Evolutionary conservation across 305 asterid genomes (phyloP).

Genomic region (Ajuga reptans): DNA sequence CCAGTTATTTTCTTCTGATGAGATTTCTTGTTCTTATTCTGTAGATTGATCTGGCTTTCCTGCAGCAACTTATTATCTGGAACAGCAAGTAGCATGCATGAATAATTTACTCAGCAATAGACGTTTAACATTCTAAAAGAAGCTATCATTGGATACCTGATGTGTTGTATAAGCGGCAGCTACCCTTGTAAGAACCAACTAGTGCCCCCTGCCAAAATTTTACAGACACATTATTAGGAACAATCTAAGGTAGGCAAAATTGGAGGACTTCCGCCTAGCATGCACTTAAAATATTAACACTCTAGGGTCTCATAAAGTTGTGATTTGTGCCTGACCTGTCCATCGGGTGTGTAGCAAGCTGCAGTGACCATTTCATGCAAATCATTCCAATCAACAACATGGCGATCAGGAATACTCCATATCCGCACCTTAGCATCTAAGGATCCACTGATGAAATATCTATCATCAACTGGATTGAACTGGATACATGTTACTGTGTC

Average conservation of each 20-base stretch:
- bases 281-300: conserved; percentile 4
- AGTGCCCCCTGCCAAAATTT: conserved; percentile 64
- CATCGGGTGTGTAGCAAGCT: conserved; percentile 98
- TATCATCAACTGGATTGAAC: conserved; percentile 95
- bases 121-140: conserved; percentile 1
- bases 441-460: conserved; percentile 98
- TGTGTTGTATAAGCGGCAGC: conserved; percentile 71
- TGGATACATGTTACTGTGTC: conserved; percentile 92
- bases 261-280: background rate
- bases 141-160: conserved; percentile 45
- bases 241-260: conserved; percentile 6
- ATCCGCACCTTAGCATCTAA: conserved; percentile 96
- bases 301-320: conserved; percentile 12
- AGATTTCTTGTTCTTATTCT: conserved; percentile 83
- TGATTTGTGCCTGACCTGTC: conserved; percentile 57
- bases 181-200: conserved; percentile 97
- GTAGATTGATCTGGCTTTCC: conserved; percentile 63
- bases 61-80: conserved; percentile 73
- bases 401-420: conserved; percentile 96
- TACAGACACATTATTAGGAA: conserved; percentile 21
- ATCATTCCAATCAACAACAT: conserved; percentile 99
- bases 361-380: conserved; percentile 99
- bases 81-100: conserved; percentile 8
- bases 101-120: background rate
- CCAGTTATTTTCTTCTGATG: conserved; percentile 93